Evolutionary conservation across 2,329 filamentous ascomycete species (phyloP).

Genomic region (Fusarium pseudonygamai): DNA sequence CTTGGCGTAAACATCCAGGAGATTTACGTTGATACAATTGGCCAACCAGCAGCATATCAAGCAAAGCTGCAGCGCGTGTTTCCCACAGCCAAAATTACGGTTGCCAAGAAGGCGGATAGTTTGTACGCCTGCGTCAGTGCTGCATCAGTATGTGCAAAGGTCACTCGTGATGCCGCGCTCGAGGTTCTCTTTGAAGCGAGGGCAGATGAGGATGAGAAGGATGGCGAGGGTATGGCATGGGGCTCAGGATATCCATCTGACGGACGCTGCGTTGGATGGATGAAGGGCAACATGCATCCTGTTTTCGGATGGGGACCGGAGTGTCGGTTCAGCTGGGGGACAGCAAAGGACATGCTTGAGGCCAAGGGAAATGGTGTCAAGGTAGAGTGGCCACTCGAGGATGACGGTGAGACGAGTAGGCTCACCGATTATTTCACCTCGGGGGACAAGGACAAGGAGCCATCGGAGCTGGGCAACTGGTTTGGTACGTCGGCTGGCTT

Average conservation of each 20-base stretch:
- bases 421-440: slow-evolving; percentile 79
- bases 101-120: slow-evolving; percentile 91
- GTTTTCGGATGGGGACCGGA: slow-evolving; percentile 96
- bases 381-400: slow-evolving; percentile 85
- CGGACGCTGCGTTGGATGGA: slow-evolving; percentile 79
- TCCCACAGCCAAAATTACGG: slow-evolving; percentile 77
- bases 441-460: slow-evolving; percentile 54
- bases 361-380: slow-evolving; percentile 72
- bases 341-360: slow-evolving; percentile 92
- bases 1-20: slow-evolving; percentile 84
- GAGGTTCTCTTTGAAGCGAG: slow-evolving; percentile 75
- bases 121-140: slow-evolving; percentile 93
- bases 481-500: slow-evolving; percentile 78
- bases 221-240: slow-evolving; percentile 68
- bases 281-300: slow-evolving; percentile 87
- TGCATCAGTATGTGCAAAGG: slow-evolving; percentile 94
- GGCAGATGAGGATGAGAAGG: slow-evolving; percentile 43
- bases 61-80: slow-evolving; percentile 84
- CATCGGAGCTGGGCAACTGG: slow-evolving; percentile 80
- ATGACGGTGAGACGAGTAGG: slow-evolving; percentile 73
- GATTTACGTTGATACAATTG: slow-evolving; percentile 96
- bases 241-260: slow-evolving; percentile 96
- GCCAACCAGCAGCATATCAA: slow-evolving; percentile 84
- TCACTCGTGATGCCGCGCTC: slow-evolving; percentile 89
- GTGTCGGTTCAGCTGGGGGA: slow-evolving; percentile 95